Evolutionary conservation across 139 green algal genomes (phyloP).

Genomic region (Parachlorella kessleri): DNA sequence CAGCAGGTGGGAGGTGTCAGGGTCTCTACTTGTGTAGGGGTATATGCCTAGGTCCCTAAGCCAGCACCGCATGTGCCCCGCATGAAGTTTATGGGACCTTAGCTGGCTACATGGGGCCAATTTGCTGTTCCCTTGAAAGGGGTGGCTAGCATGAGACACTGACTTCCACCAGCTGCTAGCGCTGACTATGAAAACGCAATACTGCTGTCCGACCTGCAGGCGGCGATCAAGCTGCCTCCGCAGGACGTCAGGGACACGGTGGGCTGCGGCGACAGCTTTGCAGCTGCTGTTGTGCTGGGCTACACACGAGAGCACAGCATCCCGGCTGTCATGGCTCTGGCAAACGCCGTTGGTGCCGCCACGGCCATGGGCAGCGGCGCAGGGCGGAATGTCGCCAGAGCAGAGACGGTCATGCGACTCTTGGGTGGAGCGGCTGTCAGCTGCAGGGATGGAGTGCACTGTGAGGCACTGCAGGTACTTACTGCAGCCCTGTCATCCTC

Average conservation of each 20-base stretch:
- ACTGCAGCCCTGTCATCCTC: no score
- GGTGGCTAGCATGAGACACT: no score
- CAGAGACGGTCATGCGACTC: constrained; percentile 19
- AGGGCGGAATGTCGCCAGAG: constrained; percentile 85
- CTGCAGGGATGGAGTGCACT: constrained; percentile 21
- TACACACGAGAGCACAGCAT: constrained; percentile 58
- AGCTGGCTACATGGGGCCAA: no score
- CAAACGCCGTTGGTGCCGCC: constrained; percentile 91
- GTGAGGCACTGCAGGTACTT: no score
- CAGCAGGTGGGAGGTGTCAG: no score
- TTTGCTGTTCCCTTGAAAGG: no score
- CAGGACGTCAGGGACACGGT: constrained; percentile 94
- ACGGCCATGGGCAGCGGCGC: constrained; percentile 87
- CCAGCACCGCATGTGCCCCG: neutral
- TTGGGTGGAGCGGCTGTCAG: constrained; percentile 9
- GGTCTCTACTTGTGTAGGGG: no score
- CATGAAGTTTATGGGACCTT: no score
- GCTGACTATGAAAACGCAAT: no score
- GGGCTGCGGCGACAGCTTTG: constrained; percentile 96
- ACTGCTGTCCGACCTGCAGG: no score
- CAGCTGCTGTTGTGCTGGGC: constrained; percentile 87
- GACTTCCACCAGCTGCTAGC: no score
- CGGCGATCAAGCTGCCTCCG: constrained; percentile 68
- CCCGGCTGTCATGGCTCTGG: constrained; percentile 78
- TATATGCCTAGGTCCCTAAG: no score